A percentile compares a stretch with the other conserved stretches of the same genome.
These are phyloP conservation scores for Discostella pseudostelligera DNA, from an alignment of 108 stramenopile genomes.

Conservation along the genomic window DNA sequence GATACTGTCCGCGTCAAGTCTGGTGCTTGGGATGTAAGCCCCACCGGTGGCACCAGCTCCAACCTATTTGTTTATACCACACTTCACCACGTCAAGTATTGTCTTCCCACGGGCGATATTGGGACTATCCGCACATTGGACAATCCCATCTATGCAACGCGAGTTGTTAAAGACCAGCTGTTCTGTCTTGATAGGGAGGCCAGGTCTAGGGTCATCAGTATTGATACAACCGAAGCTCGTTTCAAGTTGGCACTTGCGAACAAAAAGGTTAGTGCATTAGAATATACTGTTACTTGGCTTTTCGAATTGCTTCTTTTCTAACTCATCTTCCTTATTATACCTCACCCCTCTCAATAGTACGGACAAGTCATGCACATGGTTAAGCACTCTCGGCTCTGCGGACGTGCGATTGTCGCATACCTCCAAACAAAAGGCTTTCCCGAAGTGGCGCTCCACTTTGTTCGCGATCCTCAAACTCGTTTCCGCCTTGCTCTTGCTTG, in stretches of 20 bases:
- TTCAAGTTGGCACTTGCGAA: conserved; percentile 91
- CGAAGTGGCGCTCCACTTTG: conserved; percentile 99
- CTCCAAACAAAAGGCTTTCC: conserved; percentile 97
- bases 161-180: conserved; percentile 86
- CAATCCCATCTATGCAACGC: conserved; percentile 91
- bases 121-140: conserved; percentile 98
- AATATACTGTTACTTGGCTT: background rate
- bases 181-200: conserved; percentile 96
- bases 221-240: conserved; percentile 96
- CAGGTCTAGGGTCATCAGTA: conserved; percentile 82
- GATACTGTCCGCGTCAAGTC: conserved; percentile 98
- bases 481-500: conserved; percentile 98
- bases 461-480: conserved; percentile 90
- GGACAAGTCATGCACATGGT: conserved; percentile 99
- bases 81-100: conserved; percentile 98
- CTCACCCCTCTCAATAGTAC: conserved; percentile 50
- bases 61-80: conserved; percentile 96
- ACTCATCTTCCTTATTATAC: background rate
- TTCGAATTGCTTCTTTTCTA: background rate
- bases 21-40: conserved; percentile 93
- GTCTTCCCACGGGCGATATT: conserved; percentile 93
- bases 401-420: conserved; percentile 96
- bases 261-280: conserved; percentile 48
- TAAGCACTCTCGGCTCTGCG: conserved; percentile 88
- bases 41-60: conserved; percentile 74